Percentiles rank a stretch among this genome's conserved stretches.
Conservation (phyloP, 2,329 filamentous ascomycete genomes). For the Zelopaecilomyces penicillatus region DNA sequence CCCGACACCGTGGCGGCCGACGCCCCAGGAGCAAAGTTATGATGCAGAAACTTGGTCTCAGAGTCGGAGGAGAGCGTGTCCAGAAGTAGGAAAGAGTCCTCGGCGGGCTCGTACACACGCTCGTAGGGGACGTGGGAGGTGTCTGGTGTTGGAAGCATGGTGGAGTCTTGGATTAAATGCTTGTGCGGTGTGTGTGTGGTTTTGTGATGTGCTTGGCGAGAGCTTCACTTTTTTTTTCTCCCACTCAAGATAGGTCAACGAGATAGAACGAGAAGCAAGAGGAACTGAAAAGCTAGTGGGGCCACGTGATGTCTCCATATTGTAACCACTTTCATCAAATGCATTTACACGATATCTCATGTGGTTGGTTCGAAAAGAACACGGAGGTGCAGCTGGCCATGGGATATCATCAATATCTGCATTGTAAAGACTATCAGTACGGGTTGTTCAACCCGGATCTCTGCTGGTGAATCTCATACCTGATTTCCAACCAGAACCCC, state of each 20-base stretch:
- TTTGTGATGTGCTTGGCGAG: slow-evolving; percentile 1
- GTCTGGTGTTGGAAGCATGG: slow-evolving; percentile 86
- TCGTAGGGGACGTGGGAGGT: slow-evolving; percentile 87
- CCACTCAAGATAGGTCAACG: not conserved
- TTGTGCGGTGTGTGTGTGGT: not conserved
- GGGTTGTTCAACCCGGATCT: too few species aligned
- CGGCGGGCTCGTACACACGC: slow-evolving; percentile 87
- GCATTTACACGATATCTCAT: too few species aligned
- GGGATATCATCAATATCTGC: too few species aligned
- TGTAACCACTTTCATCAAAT: too few species aligned
- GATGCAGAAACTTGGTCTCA: slow-evolving; percentile 61
- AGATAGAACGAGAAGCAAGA: not conserved
- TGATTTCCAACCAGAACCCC: too few species aligned
- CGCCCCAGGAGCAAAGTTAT: slow-evolving; percentile 42
- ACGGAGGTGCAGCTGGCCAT: too few species aligned
- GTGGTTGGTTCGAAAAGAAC: too few species aligned
- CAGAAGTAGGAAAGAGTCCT: slow-evolving; percentile 90
- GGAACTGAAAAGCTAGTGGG: slow-evolving; percentile 10
- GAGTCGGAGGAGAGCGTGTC: slow-evolving; percentile 72
- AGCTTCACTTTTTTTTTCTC: slow-evolving; percentile 7
- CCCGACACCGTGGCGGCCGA: slow-evolving; percentile 13
- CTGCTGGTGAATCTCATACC: too few species aligned
- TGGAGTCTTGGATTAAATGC: slow-evolving; percentile 7
- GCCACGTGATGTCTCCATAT: slow-evolving; percentile 15
- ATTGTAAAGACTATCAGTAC: too few species aligned